Conservation (phyloP, 805 yeast species). For the Torulaspora franciscae region DNA sequence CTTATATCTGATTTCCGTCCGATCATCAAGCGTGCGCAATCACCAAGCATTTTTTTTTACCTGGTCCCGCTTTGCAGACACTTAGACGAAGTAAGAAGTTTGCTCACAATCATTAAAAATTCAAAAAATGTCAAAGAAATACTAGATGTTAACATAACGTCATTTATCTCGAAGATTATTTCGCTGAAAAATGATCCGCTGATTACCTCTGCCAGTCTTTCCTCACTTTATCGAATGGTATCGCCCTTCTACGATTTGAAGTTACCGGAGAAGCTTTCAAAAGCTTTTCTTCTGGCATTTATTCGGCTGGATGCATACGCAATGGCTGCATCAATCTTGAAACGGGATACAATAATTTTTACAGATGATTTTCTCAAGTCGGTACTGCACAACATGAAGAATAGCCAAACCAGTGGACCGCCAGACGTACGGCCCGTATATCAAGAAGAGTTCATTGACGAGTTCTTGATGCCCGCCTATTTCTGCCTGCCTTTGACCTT, state of each 20-base stretch:
- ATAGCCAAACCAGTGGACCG: neutral
- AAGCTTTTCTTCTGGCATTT: constrained; percentile 12
- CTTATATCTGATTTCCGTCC: constrained; percentile 22
- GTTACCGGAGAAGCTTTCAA: constrained; percentile 11
- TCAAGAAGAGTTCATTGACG: constrained; percentile 6
- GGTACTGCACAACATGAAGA: constrained; percentile 5
- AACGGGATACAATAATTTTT: neutral
- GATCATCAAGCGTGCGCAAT: constrained; percentile 16
- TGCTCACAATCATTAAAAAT: constrained; percentile 15
- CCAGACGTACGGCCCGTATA: neutral
- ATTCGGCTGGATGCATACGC: constrained; percentile 15
- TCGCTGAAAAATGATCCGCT: constrained; percentile 9
- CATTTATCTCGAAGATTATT: constrained; percentile 12
- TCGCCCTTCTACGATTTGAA: constrained; percentile 8
- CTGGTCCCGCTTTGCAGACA: constrained; percentile 25
- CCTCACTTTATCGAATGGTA: constrained; percentile 13
- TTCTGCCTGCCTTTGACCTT: constrained; percentile 5
- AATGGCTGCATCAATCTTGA: constrained; percentile 13
- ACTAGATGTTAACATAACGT: constrained; percentile 10
- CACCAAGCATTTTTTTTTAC: constrained; percentile 12
- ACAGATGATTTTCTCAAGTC: constrained; percentile 8
- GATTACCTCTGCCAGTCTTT: constrained; percentile 15
- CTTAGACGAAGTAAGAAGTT: constrained; percentile 18
- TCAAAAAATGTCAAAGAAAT: constrained; percentile 14
- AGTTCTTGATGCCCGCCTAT: constrained; percentile 10